A percentile compares a stretch with the other conserved stretches of the same genome.
Evolutionary conservation across 768 basidiomycete genomes (phyloP).

Genomic region (Coprinopsis cinerea): DNA sequence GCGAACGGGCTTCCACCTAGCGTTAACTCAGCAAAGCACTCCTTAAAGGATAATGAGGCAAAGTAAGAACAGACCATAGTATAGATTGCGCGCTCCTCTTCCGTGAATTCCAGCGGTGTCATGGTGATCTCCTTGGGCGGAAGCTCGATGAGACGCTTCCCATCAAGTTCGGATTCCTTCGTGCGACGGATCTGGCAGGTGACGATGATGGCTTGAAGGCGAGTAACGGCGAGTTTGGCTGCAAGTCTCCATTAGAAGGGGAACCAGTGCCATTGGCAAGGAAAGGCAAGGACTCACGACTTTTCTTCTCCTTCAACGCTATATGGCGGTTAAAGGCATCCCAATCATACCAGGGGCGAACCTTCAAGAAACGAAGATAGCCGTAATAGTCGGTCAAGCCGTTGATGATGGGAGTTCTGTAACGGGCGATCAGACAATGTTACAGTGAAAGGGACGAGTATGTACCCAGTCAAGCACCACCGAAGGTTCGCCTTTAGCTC

Average conservation of each 20-base stretch:
- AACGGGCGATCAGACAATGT: not conserved
- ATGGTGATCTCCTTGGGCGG: slow-evolving; percentile 50
- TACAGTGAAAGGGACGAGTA: not conserved
- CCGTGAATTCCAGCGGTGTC: slow-evolving; percentile 47
- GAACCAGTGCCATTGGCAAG: not conserved
- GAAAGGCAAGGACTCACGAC: slow-evolving; percentile 32
- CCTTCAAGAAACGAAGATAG: slow-evolving; percentile 35
- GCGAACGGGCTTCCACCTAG: slow-evolving; percentile 47
- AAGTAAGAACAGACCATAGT: slow-evolving; percentile 31
- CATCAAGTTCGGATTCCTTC: slow-evolving; percentile 59
- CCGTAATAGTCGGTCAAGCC: slow-evolving; percentile 49
- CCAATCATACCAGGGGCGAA: slow-evolving; percentile 46
- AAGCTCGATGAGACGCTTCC: slow-evolving; percentile 61
- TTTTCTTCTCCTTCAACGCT: slow-evolving; percentile 39
- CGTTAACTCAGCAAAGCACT: not conserved
- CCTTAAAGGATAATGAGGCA: not conserved
- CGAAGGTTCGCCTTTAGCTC: slow-evolving; percentile 47
- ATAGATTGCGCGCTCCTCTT: slow-evolving; percentile 64
- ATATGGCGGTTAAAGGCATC: slow-evolving; percentile 34
- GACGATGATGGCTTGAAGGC: slow-evolving; percentile 53
- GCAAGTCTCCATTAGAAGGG: slow-evolving; percentile 1
- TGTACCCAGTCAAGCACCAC: slow-evolving; percentile 64
- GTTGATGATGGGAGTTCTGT: slow-evolving; percentile 62
- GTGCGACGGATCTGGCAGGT: slow-evolving; percentile 54
- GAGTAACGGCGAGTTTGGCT: slow-evolving; percentile 48